Evolutionary conservation across 768 basidiomycete species (phyloP), one percentile per base, ranked within the genome.

Genomic region (Sporobolomyces phaffii): DNA sequence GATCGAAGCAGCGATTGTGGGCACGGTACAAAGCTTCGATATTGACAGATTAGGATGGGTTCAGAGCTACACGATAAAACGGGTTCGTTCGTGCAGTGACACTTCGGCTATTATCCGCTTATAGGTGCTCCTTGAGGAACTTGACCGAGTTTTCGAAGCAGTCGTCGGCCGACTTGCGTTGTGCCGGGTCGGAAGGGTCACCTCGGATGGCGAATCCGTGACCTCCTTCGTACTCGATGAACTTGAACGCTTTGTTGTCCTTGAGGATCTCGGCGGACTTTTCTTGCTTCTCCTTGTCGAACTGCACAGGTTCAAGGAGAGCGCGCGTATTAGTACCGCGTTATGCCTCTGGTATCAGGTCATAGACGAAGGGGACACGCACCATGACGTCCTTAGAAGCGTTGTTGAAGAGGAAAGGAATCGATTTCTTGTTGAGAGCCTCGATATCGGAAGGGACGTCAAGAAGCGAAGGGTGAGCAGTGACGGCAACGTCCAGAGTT

Each of bases 401-500:
- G 79, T 87, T 87, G 34, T 59, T 45, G 78, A 87, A 85, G 43
- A 89, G 81, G 31, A 88, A 79, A 26, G 87, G 85, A 1, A 81
- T 81, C 50, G 15, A 53, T 70, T 3, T 52, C 49, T 72, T 60
- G 49, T 77, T 70, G 75, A 71, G 59, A 5, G 84, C 86, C 80
- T 87, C 80, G 49, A 89, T 80, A 77, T 89, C 88, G 0, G 75
- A 79, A 20, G 86, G 85, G 40, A 82, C 65, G 43, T 83, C 60
- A 53, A 87, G 80, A n/a, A 84, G 79, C 0, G 87, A 86, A 17
- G 86, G 87, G 77, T 88, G 87, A 0, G 83, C 76, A 57, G 81
- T 80, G 9, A 80, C 83, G 17, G 79, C 78, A 34, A 78, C 85
- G 54, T 81, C 76, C 75, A 84, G 79, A 51, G 80, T 65, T 65